Base-by-base conservation (phyloP, 2,329 filamentous ascomycete species). In the Diplodia mutila region DNA sequence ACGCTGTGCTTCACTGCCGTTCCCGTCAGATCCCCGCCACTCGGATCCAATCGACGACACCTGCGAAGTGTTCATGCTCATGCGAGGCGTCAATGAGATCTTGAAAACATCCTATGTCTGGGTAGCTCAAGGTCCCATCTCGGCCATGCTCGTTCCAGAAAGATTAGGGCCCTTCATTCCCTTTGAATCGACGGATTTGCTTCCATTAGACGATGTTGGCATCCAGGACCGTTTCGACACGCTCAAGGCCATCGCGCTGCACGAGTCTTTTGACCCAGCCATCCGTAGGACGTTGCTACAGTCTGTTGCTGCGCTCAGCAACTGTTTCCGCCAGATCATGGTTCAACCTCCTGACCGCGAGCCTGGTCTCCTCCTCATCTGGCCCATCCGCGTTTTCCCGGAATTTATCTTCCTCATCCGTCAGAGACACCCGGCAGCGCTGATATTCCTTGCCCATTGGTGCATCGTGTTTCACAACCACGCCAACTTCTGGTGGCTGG, bases 371-470 rank as follows among this genome's bases (percentile, higher is more conserved):
- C 67, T 76, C 49, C 78, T 75, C 55, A 73, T 73, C 39, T 82
- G 80, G 80, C 79, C 80, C 8, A 71, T 79, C 42, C 73, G 76
- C 9, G 69, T 82, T 5, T 70, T 72, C 5, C 65, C 73, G 1
- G 75, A 71, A 5, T 82, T 78, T 65, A 67, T 78, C 21, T 66
- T 68, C 1, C 65, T 76, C 53, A 67, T 81, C 1, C 74, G 75
- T 6, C 71, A 75, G 46, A 70, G 71, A 25, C 72, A 78, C 18
- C 73, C 78, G 8, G 75, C 74, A 1, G 77, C 79, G 2, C 69
- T 82, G 23, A 73, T 78, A 2, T 68, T 82, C 25, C 66, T 82
- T 16, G 77, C 79, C 53, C 73, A 80, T 64, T 82, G 80, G 67
- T 74, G 76, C 16, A 73, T 78, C 14, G 69, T 79, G 8, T 69